Conservation (phyloP, 805 yeast species). For the Candida endomychidarum region DNA sequence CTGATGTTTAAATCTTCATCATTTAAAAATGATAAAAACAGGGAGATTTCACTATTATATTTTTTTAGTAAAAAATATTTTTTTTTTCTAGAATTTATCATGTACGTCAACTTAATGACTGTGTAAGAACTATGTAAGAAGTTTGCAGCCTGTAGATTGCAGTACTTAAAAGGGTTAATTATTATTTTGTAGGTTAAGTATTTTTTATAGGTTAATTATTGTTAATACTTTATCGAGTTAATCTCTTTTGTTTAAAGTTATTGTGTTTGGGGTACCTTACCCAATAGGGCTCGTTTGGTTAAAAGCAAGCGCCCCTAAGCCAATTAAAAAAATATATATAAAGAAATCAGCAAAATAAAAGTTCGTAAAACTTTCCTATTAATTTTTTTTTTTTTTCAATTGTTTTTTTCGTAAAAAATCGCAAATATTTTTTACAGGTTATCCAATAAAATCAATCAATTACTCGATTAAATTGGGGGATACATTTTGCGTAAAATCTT, state of each 20-base stretch:
- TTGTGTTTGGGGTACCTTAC: no score
- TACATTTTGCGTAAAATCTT: no score
- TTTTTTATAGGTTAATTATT: no score
- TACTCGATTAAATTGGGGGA: background rate
- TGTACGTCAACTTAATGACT: background rate
- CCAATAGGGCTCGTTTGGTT: no score
- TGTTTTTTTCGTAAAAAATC: constrained; percentile 4
- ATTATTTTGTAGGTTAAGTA: no score
- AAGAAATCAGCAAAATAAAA: background rate
- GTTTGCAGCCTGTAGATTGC: no score
- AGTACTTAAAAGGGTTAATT: no score
- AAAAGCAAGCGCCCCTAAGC: no score
- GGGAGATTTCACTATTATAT: constrained; percentile 6
- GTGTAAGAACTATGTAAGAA: no score
- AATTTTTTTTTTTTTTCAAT: background rate
- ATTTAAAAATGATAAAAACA: background rate
- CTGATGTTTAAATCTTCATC: constrained; percentile 4
- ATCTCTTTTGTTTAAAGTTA: no score
- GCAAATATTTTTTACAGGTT: constrained; percentile 1
- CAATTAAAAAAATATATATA: no score
- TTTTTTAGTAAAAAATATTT: constrained; percentile 3
- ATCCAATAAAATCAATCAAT: constrained; percentile 1
- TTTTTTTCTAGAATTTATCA: constrained; percentile 5
- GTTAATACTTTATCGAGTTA: no score
- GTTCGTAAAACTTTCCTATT: background rate